Base-by-base conservation (phyloP, 2,329 filamentous ascomycete species). In the Mollisia scopiformis region DNA sequence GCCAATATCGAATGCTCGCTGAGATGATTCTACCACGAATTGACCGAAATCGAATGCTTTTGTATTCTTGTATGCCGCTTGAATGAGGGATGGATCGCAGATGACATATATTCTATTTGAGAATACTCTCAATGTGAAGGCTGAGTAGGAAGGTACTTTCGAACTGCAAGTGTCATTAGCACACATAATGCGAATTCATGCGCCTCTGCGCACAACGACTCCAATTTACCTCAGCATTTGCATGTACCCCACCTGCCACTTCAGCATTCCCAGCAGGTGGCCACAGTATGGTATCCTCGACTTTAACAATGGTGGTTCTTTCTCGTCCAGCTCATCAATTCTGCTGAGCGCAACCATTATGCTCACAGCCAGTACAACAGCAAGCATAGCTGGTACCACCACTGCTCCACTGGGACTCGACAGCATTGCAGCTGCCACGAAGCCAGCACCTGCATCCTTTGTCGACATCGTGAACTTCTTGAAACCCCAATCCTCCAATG, bases 61-160 rank as follows among this genome's bases (percentile, higher is more conserved):
- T 14, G 73, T 74, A 41, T 70, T 68, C 23, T 78, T 76, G 33
- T 80, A 74, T 14, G 77, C 74, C 2, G 75, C 67, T 33, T 75
- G 73, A 13, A 79, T 73, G 5, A 83, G 66, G 1, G 70, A 62
- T 2, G 81, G 77, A 6, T 76, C 75, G 59, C 74, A 78, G 21
- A 82, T 75, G 31, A 78, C 69, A 67, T 84, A 84, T 28, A 81
- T 71, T 39, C 78, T 77, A 31, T 75, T 70, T 30, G 71, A 75
- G 28, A 80, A 72, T 68, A 82, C 77, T 28, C 76, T 76, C 3
- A 84, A 68, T 0, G 80, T 81, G 54, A 77, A 80, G 35, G 79
- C 77, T 10, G 68, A 68, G 43, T 62, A 64, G 62, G 63, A 1
- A 58, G 68, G 46, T 14, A 64, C 33, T 71, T 70, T 64, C 10